Base-by-base conservation (phyloP, 2,329 filamentous ascomycete species). In the Alternaria sp. region DNA sequence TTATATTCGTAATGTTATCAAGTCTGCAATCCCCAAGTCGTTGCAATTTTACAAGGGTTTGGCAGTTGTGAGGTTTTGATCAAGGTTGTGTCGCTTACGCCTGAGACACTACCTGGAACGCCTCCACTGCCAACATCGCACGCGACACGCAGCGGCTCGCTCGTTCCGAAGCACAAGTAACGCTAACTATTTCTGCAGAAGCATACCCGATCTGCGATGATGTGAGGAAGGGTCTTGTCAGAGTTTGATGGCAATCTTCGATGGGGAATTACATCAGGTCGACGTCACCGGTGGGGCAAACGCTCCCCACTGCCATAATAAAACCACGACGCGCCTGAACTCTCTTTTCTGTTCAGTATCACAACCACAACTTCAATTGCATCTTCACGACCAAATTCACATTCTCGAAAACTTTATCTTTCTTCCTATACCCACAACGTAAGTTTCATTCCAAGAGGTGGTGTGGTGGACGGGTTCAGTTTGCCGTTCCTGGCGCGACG, bases 251-350 rank as follows among this genome's bases (percentile, higher is more conserved):
- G 53, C 44, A 62, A 66, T 66, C 61, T 60, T 62, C 55, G 55
- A 61, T 60, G 51, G 45, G 51, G 41, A 61, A 58, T 44, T 53
- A 58, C 61, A 59, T 70, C 60, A 60, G 15, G 26, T 62, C 56
- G 57, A 70, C 69, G 69, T 71, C 69, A 71, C 55, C 46, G 37
- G 69, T 65, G 69, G 64, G 69, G 62, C 59, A 26, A 21, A 20
- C 15, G 44, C 41, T 56, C 33, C 50, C 30, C 51, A 53, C 61
- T 61, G 49, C 49, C 21, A 60, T 55, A 58, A 66, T 68, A 68
- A 66, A 69, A 60, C n/a, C 58, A 44, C 60, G 59, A 61, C 56
- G 53, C 54, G 47, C 37, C 58, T 54, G 43, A 53, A 37, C 11
- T 18, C 28, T 33, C 21, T 43, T 53, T 55, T 50, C 45, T 55